Evolutionary conservation across 805 yeast species (phyloP), one percentile per base, ranked within the genome.

Genomic region (Metschnikowia henanensis): DNA sequence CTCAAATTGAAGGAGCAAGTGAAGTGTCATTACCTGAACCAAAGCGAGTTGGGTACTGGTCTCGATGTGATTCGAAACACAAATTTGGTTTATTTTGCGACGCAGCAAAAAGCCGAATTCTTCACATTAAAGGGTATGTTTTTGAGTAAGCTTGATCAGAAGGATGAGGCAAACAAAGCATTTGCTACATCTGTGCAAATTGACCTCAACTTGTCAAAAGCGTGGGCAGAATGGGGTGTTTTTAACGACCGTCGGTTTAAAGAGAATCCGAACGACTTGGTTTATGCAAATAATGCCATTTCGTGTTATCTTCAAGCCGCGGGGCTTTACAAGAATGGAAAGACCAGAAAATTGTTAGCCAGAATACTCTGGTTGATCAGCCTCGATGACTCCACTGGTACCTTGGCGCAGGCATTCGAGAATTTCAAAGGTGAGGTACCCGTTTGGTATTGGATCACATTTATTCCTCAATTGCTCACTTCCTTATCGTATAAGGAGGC

Each of bases 161-260:
- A 83, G 51, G 98, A 92, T 47, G 97, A 92, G 57, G 98, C 99
- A 12, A 91, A 94, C 60, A 96, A 94, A 61, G 97, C 97, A 0
- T 94, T 94, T 70, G 96, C 98, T 1, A 88, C 97, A 2, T 97
- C 99, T 1, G 97, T 94, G 16, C 98, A 94, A 64, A 83, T 94
- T 45, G 99, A 95, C 59, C 76, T 92, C 54, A 89, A 91, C 57
- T 66, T 94, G 36, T 96, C 98, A 1, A 92, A 94, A 62, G 98
- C 99, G 0, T 94, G 99, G 99, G 98, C 97, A 3, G 97, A 95
- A 62, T 94, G 99, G 99, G 99, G 99, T 48, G 81, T 83, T 61
- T 94, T 89, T 69, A 91, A 91, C 60, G 99, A 94, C 55, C 79
- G 83, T 22, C 74, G 96, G 32, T 83, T 89, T 62, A 86, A 87